Conservation (phyloP, 108 stramenopile species). For the Skeletonema menzelii region DNA sequence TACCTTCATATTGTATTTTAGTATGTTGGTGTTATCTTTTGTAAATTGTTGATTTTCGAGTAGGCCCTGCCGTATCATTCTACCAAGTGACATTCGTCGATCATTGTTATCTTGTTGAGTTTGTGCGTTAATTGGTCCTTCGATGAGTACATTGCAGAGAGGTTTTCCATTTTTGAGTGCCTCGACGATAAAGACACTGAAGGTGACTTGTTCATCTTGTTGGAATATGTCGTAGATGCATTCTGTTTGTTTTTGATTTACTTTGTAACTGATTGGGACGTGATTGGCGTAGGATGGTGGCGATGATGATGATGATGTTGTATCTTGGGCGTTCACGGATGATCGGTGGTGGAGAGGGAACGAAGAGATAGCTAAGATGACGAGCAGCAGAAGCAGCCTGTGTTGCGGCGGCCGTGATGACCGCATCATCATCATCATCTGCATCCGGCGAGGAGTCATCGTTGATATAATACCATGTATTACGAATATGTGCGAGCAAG, state of each 20-base stretch:
- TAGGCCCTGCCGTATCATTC: conserved; percentile 3
- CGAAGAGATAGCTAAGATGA: no score
- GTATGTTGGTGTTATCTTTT: neutral
- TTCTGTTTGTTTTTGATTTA: conserved; percentile 37
- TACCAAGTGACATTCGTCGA: conserved; percentile 4
- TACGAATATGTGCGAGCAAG: no score
- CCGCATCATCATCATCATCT: no score
- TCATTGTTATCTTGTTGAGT: conserved; percentile 1
- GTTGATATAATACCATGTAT: no score
- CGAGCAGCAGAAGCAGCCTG: no score
- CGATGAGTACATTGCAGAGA: conserved; percentile 3
- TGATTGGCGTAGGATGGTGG: neutral
- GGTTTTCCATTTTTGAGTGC: conserved; percentile 13
- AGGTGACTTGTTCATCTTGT: conserved; percentile 27
- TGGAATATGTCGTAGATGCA: conserved; percentile 35
- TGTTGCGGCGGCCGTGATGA: no score
- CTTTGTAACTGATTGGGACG: conserved; percentile 15
- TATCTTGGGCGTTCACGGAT: no score
- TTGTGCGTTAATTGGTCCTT: conserved; percentile 33
- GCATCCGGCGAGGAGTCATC: no score
- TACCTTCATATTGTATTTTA: conserved; percentile 5
- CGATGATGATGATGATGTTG: neutral
- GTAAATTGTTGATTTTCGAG: neutral
- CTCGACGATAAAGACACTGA: conserved; percentile 33
- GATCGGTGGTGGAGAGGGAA: no score